A percentile compares a stretch with the other conserved stretches of the same genome.
Evolutionary conservation across 805 yeast genomes (phyloP).

Genomic region (Zygoascus ofunaensis): DNA sequence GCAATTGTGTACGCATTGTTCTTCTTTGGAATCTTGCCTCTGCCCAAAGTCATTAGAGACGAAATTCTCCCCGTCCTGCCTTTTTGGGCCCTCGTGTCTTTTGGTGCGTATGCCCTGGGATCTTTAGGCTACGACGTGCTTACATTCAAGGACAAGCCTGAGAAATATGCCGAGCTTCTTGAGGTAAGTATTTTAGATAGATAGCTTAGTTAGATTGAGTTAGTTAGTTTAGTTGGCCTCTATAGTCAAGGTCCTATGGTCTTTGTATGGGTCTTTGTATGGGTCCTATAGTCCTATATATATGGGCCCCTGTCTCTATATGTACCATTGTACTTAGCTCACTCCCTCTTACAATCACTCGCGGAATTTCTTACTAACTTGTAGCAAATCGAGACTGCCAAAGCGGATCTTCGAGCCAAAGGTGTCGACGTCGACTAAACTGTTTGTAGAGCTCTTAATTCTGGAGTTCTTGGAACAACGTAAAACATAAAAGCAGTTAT

Average conservation of each 20-base stretch:
- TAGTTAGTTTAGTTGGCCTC: too few species aligned
- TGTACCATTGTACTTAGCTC: not conserved
- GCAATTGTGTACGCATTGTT: conserved; percentile 47
- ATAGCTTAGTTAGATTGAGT: not conserved
- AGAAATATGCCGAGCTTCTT: conserved; percentile 53
- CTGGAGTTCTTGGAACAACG: too few species aligned
- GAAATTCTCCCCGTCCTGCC: conserved; percentile 60
- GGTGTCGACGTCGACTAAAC: conserved; percentile 39
- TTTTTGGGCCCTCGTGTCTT: conserved; percentile 58
- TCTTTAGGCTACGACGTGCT: conserved; percentile 60
- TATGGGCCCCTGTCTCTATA: not conserved
- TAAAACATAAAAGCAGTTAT: too few species aligned
- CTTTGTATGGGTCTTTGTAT: too few species aligned
- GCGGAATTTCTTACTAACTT: too few species aligned
- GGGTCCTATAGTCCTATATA: too few species aligned
- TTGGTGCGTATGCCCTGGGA: conserved; percentile 60
- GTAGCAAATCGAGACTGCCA: conserved; percentile 52
- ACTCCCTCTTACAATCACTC: too few species aligned
- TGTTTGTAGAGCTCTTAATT: too few species aligned
- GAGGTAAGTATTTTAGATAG: conserved; percentile 23
- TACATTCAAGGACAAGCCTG: conserved; percentile 64
- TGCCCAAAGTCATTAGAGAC: conserved; percentile 37
- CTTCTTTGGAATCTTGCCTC: conserved; percentile 45
- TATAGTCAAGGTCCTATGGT: too few species aligned
- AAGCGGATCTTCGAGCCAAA: conserved; percentile 43